Evolutionary conservation across 1,139 yeast genomes (phyloP).

Genomic region (Petasospora fabianii): DNA sequence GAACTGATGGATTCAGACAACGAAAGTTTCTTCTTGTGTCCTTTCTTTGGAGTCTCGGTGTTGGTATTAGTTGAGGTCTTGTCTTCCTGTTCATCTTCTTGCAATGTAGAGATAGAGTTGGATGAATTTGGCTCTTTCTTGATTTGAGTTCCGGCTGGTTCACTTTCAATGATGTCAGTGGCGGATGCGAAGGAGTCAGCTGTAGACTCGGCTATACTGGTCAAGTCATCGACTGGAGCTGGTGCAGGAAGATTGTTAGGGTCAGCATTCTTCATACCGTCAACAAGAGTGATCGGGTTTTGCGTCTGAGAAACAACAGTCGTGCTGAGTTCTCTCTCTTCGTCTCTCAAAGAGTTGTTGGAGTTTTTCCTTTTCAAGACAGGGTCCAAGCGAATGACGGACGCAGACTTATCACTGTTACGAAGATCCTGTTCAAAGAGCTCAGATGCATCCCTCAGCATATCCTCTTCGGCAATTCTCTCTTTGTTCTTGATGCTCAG

Average conservation of each 20-base stretch:
- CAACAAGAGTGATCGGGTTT: constrained; percentile 16
- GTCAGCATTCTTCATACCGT: constrained; percentile 15
- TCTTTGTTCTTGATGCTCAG: constrained; percentile 22
- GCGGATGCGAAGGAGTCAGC: constrained; percentile 23
- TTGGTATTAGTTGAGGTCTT: background rate
- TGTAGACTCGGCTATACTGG: constrained; percentile 18
- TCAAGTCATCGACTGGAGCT: constrained; percentile 11
- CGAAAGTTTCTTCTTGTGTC: constrained; percentile 20
- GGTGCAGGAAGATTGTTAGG: constrained; percentile 5
- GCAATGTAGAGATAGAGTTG: constrained; percentile 32
- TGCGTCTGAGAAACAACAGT: constrained; percentile 16
- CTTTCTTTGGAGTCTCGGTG: constrained; percentile 3
- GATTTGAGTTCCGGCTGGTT: constrained; percentile 17
- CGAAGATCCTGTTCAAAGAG: constrained; percentile 33
- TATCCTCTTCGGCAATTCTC: constrained; percentile 24
- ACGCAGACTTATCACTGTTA: constrained; percentile 25
- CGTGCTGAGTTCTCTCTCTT: constrained; percentile 28
- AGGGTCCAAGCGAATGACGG: constrained; percentile 23
- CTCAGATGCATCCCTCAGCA: constrained; percentile 28
- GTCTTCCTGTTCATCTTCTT: constrained; percentile 21
- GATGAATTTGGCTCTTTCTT: constrained; percentile 21
- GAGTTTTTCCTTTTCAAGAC: constrained; percentile 22
- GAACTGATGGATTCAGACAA: constrained; percentile 22
- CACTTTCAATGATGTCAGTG: constrained; percentile 28
- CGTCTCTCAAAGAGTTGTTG: constrained; percentile 27